Evolutionary conservation across 441 rosid species (phyloP).

Genomic region (Euphorbia celastroides): DNA sequence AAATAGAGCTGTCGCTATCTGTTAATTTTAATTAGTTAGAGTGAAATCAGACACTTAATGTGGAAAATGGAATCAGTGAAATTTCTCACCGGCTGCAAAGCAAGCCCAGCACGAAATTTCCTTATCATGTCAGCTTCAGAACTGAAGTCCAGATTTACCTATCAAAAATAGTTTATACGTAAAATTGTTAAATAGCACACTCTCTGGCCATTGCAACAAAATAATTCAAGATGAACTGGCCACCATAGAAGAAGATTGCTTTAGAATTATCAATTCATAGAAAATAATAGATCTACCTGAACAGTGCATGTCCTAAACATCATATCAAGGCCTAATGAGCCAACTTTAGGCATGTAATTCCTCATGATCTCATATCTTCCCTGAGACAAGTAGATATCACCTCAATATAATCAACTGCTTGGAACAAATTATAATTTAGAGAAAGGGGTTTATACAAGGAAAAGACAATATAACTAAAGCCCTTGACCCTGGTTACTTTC

Average conservation of each 20-base stretch:
- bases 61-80: slow-evolving; percentile 15
- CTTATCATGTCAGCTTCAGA: slow-evolving; percentile 97
- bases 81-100: slow-evolving; percentile 88
- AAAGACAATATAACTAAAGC: background rate
- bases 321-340: slow-evolving; percentile 94
- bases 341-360: slow-evolving; percentile 99
- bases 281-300: slow-evolving; percentile 58
- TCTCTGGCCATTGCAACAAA: slow-evolving; percentile 7
- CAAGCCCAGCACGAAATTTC: slow-evolving; percentile 94
- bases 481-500: background rate
- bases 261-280: slow-evolving; percentile 15
- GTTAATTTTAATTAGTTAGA: slow-evolving; percentile 36
- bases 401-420: slow-evolving; percentile 1
- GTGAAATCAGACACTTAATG: slow-evolving; percentile 11
- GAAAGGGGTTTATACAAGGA: background rate
- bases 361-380: slow-evolving; percentile 97
- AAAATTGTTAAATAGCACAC: too few relatives aligned
- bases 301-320: slow-evolving; percentile 98
- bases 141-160: slow-evolving; percentile 97
- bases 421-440: slow-evolving; percentile 7
- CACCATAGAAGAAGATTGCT: slow-evolving; percentile 6
- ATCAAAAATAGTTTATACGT: slow-evolving; percentile 21
- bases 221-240: slow-evolving; percentile 11
- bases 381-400: slow-evolving; percentile 45
- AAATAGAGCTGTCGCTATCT: slow-evolving; percentile 97